Base-by-base conservation (phyloP, 2,329 filamentous ascomycete species). In the Colletotrichum eleusines region DNA sequence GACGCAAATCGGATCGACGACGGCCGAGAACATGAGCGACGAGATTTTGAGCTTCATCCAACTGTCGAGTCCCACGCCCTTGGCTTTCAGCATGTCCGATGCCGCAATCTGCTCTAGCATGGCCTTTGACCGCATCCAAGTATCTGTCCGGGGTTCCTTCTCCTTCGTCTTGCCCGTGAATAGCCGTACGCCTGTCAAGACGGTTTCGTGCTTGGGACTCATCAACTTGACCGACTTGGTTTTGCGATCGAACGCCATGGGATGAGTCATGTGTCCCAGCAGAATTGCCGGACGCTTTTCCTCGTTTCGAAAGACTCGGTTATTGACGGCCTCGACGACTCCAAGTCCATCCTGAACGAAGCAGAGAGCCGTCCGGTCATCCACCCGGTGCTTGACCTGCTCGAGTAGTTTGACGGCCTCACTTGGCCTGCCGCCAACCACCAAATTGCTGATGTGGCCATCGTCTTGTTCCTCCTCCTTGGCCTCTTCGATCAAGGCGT, bases 341-440 rank as follows among this genome's bases (percentile, higher is more conserved):
- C 96, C 95, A 80, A 98, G 88, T 1, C 95, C 94, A 73, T 95
- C 93, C 67, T 94, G 92, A 66, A 97, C 80, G 66, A 97, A 87
- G 70, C 92, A 89, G 9, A 97, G 87, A 0, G 93, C 92, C 1
- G 92, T 94, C 35, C 89, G 83, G 3, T 87, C 83, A 53, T 88
- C 85, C n/a, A 97, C 81, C 12, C 93, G 88, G 75, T 93, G 86
- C 65, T 85, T 87, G 65, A 96, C 83, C 0, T 85, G 81, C 4
- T 83, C 76, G 31, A 97, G 77, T 1, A 90, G 89, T 44, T 84
- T 78, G 14, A 87, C 82, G 1, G 80, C 79, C 28, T 91, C 86
- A 76, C 91, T 90, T 0, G 78, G 81, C 5, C 75, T 74, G 31
- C 89, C 89, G 1, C 91, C 89, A 26, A 96, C 85, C 53, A 97